Percentiles rank a stretch among this genome's conserved stretches.
phyloP scores from a whole-genome alignment of 345 rosid species.

The Capsella bursapastoris region DNA sequence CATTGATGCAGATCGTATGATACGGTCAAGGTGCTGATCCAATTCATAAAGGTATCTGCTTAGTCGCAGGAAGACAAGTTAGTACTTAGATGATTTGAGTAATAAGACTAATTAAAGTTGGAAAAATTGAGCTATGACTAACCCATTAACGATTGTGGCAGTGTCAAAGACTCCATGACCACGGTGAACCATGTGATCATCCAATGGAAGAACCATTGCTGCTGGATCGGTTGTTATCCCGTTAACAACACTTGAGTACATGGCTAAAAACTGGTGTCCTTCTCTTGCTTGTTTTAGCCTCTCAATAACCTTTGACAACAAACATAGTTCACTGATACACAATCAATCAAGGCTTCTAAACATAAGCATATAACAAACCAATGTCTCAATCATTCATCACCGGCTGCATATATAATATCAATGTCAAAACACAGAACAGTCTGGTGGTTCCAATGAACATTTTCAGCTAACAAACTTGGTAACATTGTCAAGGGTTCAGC shows the following conservation, averaged over 20 bases:
- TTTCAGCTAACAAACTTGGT: background rate
- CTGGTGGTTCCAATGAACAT: background rate
- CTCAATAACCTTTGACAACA: slow-evolving; percentile 60
- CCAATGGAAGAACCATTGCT: slow-evolving; percentile 89
- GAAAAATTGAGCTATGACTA: slow-evolving; percentile 35
- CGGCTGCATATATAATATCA: slow-evolving; percentile 1
- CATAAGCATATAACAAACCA: background rate
- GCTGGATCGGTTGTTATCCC: slow-evolving; percentile 80
- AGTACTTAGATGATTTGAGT: slow-evolving; percentile 6
- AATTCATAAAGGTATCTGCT: slow-evolving; percentile 76
- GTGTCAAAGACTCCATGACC: slow-evolving; percentile 98
- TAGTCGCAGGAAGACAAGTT: background rate
- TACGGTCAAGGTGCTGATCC: slow-evolving; percentile 92
- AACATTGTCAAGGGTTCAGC: background rate
- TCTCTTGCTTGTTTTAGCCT: slow-evolving; percentile 55
- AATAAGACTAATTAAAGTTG: background rate
- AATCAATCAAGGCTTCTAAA: background rate
- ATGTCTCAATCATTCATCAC: background rate
- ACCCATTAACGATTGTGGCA: slow-evolving; percentile 80
- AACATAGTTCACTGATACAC: slow-evolving; percentile 1
- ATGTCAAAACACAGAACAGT: background rate
- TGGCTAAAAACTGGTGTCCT: slow-evolving; percentile 67
- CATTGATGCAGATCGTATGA: slow-evolving; percentile 76
- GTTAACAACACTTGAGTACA: slow-evolving; percentile 87
- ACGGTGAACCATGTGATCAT: slow-evolving; percentile 95